Base-by-base conservation (phyloP, 192 early-diverging fungal genomes). In the Lunasporangiospora selenospora region DNA sequence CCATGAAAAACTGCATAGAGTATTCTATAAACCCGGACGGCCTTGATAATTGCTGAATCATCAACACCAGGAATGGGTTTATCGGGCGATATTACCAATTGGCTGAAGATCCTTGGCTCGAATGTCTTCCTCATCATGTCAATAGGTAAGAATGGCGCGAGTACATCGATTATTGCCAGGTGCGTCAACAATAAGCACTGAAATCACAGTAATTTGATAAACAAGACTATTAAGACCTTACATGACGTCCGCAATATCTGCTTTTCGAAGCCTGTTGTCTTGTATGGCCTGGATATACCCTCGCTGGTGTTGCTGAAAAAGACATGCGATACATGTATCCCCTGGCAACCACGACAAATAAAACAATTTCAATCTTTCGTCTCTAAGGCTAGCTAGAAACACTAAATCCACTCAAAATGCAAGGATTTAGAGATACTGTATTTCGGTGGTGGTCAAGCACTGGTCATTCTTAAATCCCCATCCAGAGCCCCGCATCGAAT, bases 61-160 rank as follows among this genome's bases (percentile, higher is more conserved):
- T 58, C 56, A 23, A 58, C 37, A 47, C 34, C 56, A 47, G 56
- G 56, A 31, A 47, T 44, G 24, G 56, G 56, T 21, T 47, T 30
- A 47, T 42, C 31, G 24, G 34, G 34, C 32, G 44, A n/a, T 16
- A 24, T 29, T 34, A 30, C 56, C 44, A 58, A 47, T n/a, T 58
- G 56, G 33, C 31, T 37, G 10, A 55, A 39, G 42, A 55, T 42
- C 39, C 42, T 55, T 39, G 18, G 39, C 34, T 42, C 42, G 53
- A 55, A 55, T 41, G 30, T 42, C 3, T 36, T 39, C 42, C 53
- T 36, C 53, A 55, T 55, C 42, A 36, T 55, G 34, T 55, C 34
- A 16, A 39, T 55, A 41, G 48, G 48, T 6, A 50, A 15, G 48
- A 50, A 50, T 50, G 48, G 29, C 19, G 48, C 48, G 31, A 50